These are phyloP conservation scores for Cardamine chenopodiifolia DNA, from an alignment of 345 rosid species.

Conservation along the genomic window DNA sequence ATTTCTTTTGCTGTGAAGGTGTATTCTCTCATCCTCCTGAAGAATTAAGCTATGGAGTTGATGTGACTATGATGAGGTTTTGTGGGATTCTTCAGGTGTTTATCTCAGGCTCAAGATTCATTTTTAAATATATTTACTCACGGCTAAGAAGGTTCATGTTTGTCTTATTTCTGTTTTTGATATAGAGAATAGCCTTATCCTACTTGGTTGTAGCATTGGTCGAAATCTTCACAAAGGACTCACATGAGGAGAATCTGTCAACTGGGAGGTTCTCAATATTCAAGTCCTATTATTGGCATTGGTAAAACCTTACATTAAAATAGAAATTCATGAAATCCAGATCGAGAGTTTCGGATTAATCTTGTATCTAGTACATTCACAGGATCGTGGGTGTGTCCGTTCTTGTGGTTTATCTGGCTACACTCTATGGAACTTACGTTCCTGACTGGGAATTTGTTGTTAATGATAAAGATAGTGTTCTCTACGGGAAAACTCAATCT, in stretches of 20 bases:
- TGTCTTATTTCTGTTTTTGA: constrained; percentile 1
- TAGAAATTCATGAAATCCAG: background rate
- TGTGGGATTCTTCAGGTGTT: constrained; percentile 95
- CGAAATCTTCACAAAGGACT: constrained; percentile 62
- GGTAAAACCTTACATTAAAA: constrained; percentile 47
- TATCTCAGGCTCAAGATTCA: background rate
- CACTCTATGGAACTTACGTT: constrained; percentile 63
- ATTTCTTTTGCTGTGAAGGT: constrained; percentile 48
- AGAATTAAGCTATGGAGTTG: constrained; percentile 71
- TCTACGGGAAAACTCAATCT: constrained; percentile 61
- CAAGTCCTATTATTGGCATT: constrained; percentile 64
- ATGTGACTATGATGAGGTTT: constrained; percentile 69
- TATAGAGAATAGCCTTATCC: constrained; percentile 88
- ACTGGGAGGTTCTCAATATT: constrained; percentile 53
- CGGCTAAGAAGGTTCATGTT: background rate
- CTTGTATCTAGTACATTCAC: constrained; percentile 32
- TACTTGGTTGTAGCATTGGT: constrained; percentile 66
- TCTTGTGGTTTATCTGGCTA: constrained; percentile 57
- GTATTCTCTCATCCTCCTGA: constrained; percentile 95
- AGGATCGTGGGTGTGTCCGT: constrained; percentile 71
- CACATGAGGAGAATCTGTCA: constrained; percentile 40
- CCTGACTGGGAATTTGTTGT: constrained; percentile 83
- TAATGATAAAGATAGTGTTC: constrained; percentile 47
- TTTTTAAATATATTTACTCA: background rate
- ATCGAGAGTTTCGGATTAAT: background rate